A percentile compares a stretch with the other conserved stretches of the same genome.
phyloP scores from a whole-genome alignment of 1,284 basidiomycete genomes.

The Sanghuangporus sanghuang region DNA sequence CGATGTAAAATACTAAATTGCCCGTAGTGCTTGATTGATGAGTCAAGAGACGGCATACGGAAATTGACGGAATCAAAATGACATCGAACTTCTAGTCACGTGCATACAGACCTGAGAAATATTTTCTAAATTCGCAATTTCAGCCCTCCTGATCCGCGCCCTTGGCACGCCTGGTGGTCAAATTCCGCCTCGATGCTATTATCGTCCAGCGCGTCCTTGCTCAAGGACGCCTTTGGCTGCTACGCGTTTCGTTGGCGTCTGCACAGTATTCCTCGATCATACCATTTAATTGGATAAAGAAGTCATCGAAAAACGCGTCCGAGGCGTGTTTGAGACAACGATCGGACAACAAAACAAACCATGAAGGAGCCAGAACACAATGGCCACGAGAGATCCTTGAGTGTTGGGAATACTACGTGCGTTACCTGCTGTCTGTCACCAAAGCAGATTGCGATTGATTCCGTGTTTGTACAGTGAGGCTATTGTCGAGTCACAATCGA shows the following conservation, averaged over 20 bases:
- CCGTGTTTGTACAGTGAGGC: not conserved
- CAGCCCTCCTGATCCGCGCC: too few relatives aligned
- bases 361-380: slow-evolving; percentile 6
- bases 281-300: not conserved
- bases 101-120: too few relatives aligned
- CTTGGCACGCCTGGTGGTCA: not conserved
- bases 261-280: not conserved
- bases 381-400: not conserved
- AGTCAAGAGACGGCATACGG: too few relatives aligned
- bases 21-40: too few relatives aligned
- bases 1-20: too few relatives aligned
- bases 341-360: not conserved
- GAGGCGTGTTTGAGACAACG: not conserved
- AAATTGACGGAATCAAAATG: too few relatives aligned
- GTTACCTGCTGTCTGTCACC: not conserved
- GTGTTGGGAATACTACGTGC: not conserved
- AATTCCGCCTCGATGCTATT: not conserved
- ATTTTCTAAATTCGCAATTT: too few relatives aligned
- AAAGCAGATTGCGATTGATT: not conserved
- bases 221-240: not conserved
- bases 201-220: not conserved
- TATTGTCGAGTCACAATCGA: slow-evolving; percentile 16
- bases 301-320: not conserved
- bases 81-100: too few relatives aligned
- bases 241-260: not conserved